Percentiles rank a stretch among this genome's conserved stretches.
These are phyloP conservation scores for Cyclotella kingstonii DNA, from an alignment of 108 stramenopile species.

Conservation along the genomic window DNA sequence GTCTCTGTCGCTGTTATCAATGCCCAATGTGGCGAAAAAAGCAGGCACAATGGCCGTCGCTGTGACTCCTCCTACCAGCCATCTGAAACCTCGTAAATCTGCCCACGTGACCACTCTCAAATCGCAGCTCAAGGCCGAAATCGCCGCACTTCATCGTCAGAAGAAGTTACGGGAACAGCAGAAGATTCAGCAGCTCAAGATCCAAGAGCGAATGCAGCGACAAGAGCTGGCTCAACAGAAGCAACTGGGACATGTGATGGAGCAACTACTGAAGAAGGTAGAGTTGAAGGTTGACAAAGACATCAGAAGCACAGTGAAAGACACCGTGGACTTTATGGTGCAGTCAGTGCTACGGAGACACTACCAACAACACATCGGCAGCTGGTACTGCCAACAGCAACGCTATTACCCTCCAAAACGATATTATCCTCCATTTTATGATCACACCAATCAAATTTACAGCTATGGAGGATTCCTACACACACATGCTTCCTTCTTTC, in stretches of 20 bases:
- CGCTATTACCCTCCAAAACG: too few species aligned
- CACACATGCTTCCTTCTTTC: neutral
- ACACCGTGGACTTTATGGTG: neutral
- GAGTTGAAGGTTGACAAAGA: neutral
- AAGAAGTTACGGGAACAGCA: conserved; percentile 35
- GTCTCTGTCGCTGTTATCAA: too few species aligned
- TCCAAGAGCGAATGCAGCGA: conserved; percentile 21
- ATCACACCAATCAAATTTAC: too few species aligned
- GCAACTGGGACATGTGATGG: conserved; percentile 16
- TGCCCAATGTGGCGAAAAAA: too few species aligned
- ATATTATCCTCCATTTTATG: too few species aligned
- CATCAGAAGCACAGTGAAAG: neutral
- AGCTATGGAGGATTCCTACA: too few species aligned
- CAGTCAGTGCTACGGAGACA: too few species aligned
- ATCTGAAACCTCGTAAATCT: conserved; percentile 1
- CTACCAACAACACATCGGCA: too few species aligned
- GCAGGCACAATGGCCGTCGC: too few species aligned
- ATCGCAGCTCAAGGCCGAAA: conserved; percentile 62
- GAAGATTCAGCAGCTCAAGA: too few species aligned
- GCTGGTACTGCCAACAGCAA: too few species aligned
- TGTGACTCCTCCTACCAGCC: too few species aligned
- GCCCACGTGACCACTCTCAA: conserved; percentile 37
- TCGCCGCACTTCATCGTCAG: conserved; percentile 52
- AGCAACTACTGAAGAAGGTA: neutral
- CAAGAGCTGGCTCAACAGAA: neutral